These are phyloP conservation scores for Arthromyces matolae DNA, from an alignment of 768 basidiomycete species.

Conservation along the genomic window DNA sequence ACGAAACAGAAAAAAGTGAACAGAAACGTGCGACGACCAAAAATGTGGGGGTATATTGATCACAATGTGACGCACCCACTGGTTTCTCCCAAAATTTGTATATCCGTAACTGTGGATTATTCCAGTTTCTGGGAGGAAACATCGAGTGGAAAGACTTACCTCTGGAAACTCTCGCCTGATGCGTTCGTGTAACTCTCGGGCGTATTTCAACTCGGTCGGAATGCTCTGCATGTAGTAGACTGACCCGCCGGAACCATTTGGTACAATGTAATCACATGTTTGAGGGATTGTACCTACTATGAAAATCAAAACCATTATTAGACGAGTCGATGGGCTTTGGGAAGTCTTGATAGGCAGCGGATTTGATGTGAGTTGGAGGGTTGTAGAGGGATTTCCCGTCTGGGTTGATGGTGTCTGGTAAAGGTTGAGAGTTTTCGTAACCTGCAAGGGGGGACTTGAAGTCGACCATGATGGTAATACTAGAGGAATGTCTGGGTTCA, in stretches of 20 bases:
- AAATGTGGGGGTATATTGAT: too few species aligned
- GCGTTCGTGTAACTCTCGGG: conserved; percentile 53
- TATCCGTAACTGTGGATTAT: conserved; percentile 46
- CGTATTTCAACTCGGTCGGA: conserved; percentile 42
- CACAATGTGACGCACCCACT: conserved; percentile 57
- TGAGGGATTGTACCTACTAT: conserved; percentile 40
- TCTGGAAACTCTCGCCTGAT: conserved; percentile 67
- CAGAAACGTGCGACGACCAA: neutral
- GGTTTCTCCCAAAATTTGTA: conserved; percentile 61
- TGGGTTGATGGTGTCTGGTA: conserved; percentile 42
- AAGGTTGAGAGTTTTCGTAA: conserved; percentile 36
- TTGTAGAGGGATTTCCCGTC: conserved; percentile 59
- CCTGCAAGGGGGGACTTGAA: conserved; percentile 34
- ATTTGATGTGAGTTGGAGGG: conserved; percentile 36
- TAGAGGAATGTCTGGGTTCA: neutral
- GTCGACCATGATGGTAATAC: conserved; percentile 11
- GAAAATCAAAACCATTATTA: conserved; percentile 70
- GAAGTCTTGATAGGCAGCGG: conserved; percentile 51
- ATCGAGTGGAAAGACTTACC: conserved; percentile 29
- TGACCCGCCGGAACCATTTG: conserved; percentile 18
- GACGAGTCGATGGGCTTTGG: conserved; percentile 49
- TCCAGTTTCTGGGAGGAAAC: conserved; percentile 5
- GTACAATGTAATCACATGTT: neutral
- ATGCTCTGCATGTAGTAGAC: conserved; percentile 60
- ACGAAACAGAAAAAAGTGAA: too few species aligned